Base-by-base conservation (phyloP, 257 asterid genomes). In the Schizonepeta tenuifolia region DNA sequence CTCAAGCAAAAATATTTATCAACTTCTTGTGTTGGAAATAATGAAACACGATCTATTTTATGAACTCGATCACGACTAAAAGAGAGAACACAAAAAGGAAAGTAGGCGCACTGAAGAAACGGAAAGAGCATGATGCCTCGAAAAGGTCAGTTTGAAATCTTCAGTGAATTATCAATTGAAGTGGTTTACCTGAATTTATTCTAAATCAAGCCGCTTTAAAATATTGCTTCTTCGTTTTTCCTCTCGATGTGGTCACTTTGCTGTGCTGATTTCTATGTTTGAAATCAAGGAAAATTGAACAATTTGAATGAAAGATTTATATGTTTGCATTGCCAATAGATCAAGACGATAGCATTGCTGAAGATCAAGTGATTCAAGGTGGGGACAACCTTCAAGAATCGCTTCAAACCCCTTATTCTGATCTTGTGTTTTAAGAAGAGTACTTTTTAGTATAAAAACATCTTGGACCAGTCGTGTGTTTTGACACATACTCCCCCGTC, bases 251-350 rank as follows among this genome's bases (percentile, higher is more conserved):
- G 67, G 49, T 63, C 36, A 20, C 61, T 17, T 18, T 38, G 11
- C 12, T 38, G 70, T 59, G 57, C 71, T 26, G 40, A 17, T 73
- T 70, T 49, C 62, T 44, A n/a, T 61, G 54, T 66, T 54, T 72
- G 26, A 11, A 58, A 4, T 26, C 14, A 38, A 21, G 33, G 55
- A 65, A 60, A 56, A 51, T 26, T 69, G 31, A 69, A 62, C 71
- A 78, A 74, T 64, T 68, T 75, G 47, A 61, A 35, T 69, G 43
- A 60, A n/a, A 78, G 75, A 84, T 74, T 49, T 72, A 72, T 84
- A 68, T 47, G 74, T 70, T 70, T n/a, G n/a, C n/a, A n/a, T n/a
- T n/a, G n/a, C n/a, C n/a, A n/a, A n/a, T n/a, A n/a, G n/a, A n/a
- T n/a, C n/a, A n/a, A n/a, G n/a, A n/a, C n/a, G n/a, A n/a, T n/a